phyloP scores from a whole-genome alignment of 306 rosid genomes.

The Psophocarpus tetragonolobus region DNA sequence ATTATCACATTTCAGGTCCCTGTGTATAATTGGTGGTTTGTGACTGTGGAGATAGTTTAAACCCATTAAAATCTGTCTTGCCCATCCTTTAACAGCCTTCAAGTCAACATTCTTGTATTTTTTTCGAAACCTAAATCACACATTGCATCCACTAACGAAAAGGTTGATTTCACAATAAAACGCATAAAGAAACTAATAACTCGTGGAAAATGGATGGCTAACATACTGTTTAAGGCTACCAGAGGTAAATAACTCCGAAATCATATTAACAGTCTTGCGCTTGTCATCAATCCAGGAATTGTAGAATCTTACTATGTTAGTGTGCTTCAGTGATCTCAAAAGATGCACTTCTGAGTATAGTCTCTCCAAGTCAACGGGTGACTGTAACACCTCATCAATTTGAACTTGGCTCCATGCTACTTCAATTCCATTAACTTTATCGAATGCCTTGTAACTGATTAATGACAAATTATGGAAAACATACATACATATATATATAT shows the following conservation, averaged over 20 bases:
- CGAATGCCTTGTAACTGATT: not conserved
- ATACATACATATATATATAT: not conserved
- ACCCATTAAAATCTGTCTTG: not conserved
- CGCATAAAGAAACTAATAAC: not conserved
- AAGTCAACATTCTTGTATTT: not conserved
- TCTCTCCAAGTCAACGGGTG: slow-evolving; percentile 33
- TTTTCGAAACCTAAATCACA: not conserved
- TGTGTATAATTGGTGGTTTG: slow-evolving; percentile 51
- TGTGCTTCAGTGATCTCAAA: slow-evolving; percentile 65
- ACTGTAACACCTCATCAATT: not conserved
- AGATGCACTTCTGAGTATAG: slow-evolving; percentile 83
- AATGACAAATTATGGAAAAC: not conserved
- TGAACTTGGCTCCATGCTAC: slow-evolving; percentile 17
- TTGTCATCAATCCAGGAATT: slow-evolving; percentile 78
- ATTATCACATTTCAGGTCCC: slow-evolving; percentile 58
- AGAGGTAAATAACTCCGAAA: slow-evolving; percentile 3
- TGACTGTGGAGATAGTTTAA: slow-evolving; percentile 52
- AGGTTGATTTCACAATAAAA: not conserved
- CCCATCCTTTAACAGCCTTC: slow-evolving; percentile 12
- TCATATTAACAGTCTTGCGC: not conserved
- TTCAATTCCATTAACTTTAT: slow-evolving; percentile 1
- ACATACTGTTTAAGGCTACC: not conserved
- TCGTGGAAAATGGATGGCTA: not conserved
- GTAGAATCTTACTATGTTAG: slow-evolving; percentile 67
- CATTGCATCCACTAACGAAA: slow-evolving; percentile 2